A percentile compares a stretch with the other conserved stretches of the same genome.
phyloP scores from a whole-genome alignment of 139 green algal species.

The Chlorella sorokiniana region DNA sequence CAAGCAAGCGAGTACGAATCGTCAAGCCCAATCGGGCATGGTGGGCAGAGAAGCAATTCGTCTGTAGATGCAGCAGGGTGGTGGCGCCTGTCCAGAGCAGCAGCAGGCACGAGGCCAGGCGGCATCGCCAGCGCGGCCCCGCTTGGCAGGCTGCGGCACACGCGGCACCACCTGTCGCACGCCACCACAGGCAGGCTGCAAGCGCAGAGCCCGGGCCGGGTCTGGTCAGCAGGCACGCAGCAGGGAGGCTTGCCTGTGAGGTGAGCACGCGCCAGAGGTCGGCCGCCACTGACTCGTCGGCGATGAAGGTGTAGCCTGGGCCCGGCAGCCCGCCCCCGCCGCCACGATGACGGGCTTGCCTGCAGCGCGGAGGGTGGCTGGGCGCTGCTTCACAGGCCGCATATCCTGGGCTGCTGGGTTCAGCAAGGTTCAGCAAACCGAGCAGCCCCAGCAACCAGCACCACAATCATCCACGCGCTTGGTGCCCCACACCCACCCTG shows the following conservation, averaged over 20 bases:
- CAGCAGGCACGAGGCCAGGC: neutral
- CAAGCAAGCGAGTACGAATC: neutral
- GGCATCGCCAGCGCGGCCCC: too few species aligned
- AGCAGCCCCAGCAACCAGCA: neutral
- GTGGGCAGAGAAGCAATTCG: neutral
- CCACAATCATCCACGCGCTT: neutral
- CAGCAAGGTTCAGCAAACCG: too few species aligned
- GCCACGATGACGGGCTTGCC: conserved; percentile 61
- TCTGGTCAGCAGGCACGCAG: neutral
- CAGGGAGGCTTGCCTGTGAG: neutral
- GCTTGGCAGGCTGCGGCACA: neutral
- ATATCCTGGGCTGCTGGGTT: too few species aligned
- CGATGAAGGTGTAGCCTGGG: conserved; percentile 77
- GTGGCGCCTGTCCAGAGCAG: neutral
- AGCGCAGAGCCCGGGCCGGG: neutral
- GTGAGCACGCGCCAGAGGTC: conserved; percentile 1
- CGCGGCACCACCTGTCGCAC: too few species aligned
- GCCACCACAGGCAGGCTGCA: neutral
- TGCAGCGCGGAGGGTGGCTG: conserved; percentile 32
- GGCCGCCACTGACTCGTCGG: conserved; percentile 54
- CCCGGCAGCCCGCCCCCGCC: conserved; percentile 39
- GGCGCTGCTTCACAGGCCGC: too few species aligned
- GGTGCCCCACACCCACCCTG: neutral
- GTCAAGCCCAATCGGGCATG: too few species aligned
- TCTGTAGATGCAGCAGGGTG: neutral